These are phyloP conservation scores for Candida caryicola DNA, from an alignment of 805 yeast genomes.

Conservation along the genomic window DNA sequence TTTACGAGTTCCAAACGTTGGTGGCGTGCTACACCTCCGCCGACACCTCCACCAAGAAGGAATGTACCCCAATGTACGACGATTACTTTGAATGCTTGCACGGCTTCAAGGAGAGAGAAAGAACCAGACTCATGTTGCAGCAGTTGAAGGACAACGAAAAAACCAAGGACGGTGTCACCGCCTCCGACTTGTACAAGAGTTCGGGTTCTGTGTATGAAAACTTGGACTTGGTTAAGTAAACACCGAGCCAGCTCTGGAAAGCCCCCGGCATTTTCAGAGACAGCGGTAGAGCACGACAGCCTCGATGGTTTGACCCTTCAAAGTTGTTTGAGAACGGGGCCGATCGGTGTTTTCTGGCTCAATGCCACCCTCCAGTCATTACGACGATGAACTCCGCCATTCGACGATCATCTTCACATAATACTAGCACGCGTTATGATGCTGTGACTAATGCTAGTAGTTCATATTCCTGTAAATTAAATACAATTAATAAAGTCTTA, in stretches of 20 bases:
- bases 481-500: background rate
- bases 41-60: slow-evolving; percentile 39
- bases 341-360: no score
- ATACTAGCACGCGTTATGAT: no score
- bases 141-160: slow-evolving; percentile 45
- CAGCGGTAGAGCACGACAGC: no score
- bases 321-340: no score
- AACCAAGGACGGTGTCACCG: slow-evolving; percentile 39
- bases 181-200: slow-evolving; percentile 42
- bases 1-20: slow-evolving; percentile 45
- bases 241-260: no score
- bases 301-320: no score
- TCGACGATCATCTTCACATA: no score
- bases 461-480: slow-evolving; percentile 4
- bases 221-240: slow-evolving; percentile 35
- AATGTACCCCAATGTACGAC: slow-evolving; percentile 42
- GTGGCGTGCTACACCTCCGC: slow-evolving; percentile 45
- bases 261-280: no score
- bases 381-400: no score
- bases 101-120: slow-evolving; percentile 46
- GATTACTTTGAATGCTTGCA: slow-evolving; percentile 48
- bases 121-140: slow-evolving; percentile 42
- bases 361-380: no score
- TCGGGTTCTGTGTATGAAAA: slow-evolving; percentile 42
- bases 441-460: no score